These are phyloP conservation scores for Penicillium capsulatum DNA, from an alignment of 2,329 filamentous ascomycete genomes.

Conservation along the genomic window DNA sequence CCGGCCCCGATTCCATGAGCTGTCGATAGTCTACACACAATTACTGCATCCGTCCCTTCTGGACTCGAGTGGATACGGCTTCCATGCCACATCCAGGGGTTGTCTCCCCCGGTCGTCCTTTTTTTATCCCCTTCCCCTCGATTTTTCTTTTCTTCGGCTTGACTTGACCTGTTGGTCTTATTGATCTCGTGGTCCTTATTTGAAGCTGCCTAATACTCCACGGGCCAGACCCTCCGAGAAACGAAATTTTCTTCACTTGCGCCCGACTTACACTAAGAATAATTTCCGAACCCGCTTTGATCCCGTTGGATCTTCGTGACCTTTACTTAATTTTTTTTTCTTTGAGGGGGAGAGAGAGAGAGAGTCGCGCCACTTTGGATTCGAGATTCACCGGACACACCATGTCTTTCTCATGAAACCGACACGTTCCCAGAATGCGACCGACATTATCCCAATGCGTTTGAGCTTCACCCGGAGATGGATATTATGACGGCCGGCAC, in stretches of 20 bases:
- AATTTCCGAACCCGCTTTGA: constrained; percentile 20
- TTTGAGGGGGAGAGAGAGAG: too few relatives aligned
- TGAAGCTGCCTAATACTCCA: too few relatives aligned
- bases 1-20: neutral
- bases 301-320: constrained; percentile 8
- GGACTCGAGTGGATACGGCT: constrained; percentile 22
- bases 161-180: too few relatives aligned
- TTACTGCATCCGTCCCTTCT: constrained; percentile 6
- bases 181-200: too few relatives aligned
- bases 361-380: too few relatives aligned
- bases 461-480: constrained; percentile 21
- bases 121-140: constrained; percentile 9
- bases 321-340: neutral
- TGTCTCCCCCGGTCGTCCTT: constrained; percentile 7
- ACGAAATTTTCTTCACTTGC: constrained; percentile 7
- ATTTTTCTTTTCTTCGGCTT: constrained; percentile 6
- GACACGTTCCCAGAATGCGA: constrained; percentile 27
- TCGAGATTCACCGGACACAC: too few relatives aligned
- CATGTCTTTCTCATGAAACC: constrained; percentile 15
- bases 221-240: neutral
- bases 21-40: too few relatives aligned
- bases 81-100: constrained; percentile 26
- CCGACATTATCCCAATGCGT: constrained; percentile 17
- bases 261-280: constrained; percentile 17
- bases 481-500: constrained; percentile 31